Percentiles rank a stretch among this genome's conserved stretches.
Conservation (phyloP, 257 asterid species). For the Mentha longifolia region DNA sequence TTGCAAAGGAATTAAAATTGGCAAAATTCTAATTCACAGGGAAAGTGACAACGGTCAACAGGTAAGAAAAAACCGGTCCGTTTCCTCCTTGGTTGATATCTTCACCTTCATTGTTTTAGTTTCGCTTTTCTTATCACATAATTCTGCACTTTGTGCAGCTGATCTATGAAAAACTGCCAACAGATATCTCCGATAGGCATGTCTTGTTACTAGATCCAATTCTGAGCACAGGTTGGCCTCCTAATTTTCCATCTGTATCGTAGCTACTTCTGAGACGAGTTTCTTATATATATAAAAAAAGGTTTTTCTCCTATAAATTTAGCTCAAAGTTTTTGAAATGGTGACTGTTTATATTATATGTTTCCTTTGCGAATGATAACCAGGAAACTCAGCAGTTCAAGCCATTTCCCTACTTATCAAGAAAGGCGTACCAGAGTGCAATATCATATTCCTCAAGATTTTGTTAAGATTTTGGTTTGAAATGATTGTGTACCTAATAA, state of each 20-base stretch:
- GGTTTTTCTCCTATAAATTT: neutral
- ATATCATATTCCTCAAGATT: slow-evolving; percentile 91
- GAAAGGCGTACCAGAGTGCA: slow-evolving; percentile 95
- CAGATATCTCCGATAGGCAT: slow-evolving; percentile 90
- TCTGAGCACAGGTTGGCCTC: slow-evolving; percentile 89
- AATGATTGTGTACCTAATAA: neutral
- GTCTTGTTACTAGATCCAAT: slow-evolving; percentile 94
- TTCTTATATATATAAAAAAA: too few relatives aligned
- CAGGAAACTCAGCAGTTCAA: slow-evolving; percentile 96
- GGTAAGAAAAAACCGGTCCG: slow-evolving; percentile 46
- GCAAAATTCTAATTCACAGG: slow-evolving; percentile 95
- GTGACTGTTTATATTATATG: neutral
- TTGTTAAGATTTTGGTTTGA: neutral
- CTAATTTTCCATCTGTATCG: neutral
- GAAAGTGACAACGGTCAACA: slow-evolving; percentile 98
- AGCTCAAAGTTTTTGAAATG: neutral
- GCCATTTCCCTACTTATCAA: slow-evolving; percentile 82
- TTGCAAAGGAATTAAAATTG: slow-evolving; percentile 97
- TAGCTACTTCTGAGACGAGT: neutral
- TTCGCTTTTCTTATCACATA: slow-evolving; percentile 3
- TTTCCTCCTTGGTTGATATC: neutral
- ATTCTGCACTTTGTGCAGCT: too few relatives aligned
- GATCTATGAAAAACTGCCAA: slow-evolving; percentile 94
- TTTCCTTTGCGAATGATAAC: neutral
- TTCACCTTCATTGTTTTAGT: neutral